phyloP scores from a whole-genome alignment of 441 rosid species.

The Brassica balearica region DNA sequence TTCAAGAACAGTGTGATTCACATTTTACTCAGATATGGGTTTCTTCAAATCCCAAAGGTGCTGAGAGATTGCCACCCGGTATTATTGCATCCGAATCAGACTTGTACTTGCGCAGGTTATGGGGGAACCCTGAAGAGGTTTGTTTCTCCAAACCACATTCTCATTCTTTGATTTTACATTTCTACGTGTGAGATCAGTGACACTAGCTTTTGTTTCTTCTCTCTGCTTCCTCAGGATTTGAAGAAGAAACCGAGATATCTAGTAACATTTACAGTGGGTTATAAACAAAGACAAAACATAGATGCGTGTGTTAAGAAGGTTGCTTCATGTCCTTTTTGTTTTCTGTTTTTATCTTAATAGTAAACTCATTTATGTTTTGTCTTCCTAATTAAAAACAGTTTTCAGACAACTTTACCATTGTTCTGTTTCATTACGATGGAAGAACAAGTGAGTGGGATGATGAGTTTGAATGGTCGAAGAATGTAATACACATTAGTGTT shows the following conservation, averaged over 20 bases:
- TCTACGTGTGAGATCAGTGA: conserved; percentile 18
- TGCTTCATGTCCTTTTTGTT: background rate
- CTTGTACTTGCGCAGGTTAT: conserved; percentile 75
- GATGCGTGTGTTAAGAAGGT: conserved; percentile 92
- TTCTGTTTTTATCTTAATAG: background rate
- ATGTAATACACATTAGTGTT: conserved; percentile 86
- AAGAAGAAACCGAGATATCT: conserved; percentile 71
- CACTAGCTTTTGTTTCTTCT: background rate
- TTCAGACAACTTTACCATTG: conserved; percentile 82
- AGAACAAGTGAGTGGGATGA: conserved; percentile 90
- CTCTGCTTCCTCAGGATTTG: conserved; percentile 66
- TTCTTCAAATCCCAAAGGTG: conserved; percentile 91
- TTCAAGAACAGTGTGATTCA: conserved; percentile 15
- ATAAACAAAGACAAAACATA: conserved; percentile 73
- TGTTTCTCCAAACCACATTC: conserved; percentile 9
- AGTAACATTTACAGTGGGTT: conserved; percentile 94
- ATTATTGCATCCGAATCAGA: conserved; percentile 87
- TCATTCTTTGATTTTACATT: conserved; percentile 20
- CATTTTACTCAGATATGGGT: conserved; percentile 72
- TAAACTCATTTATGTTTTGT: conserved; percentile 31
- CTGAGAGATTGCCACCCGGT: conserved; percentile 86
- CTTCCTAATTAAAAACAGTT: conserved; percentile 56
- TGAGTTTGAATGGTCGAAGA: conserved; percentile 96
- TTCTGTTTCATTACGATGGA: conserved; percentile 97
- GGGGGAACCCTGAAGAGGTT: conserved; percentile 94